Base-by-base conservation (phyloP, 1,284 basidiomycete species). In the Ceratobasidium theobromae region DNA sequence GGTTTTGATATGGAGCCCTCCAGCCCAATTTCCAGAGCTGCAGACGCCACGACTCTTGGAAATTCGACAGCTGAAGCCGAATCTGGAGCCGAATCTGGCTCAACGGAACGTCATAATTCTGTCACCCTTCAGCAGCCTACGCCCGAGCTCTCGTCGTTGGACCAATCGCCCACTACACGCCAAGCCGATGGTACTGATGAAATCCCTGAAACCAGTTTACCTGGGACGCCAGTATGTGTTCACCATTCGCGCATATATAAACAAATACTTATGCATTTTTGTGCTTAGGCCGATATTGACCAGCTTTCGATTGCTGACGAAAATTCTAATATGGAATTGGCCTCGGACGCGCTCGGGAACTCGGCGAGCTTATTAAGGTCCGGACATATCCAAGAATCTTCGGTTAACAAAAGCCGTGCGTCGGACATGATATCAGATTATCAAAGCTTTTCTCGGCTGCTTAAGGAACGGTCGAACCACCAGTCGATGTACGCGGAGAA, bases 81-180 rank as follows among this genome's bases (percentile, higher is more conserved):
- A 8, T 38, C 35, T 38, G 35, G 8, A 16, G 8, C 16, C 16
- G 16, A 21, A 11, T 45, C 43, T 45, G 12, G 9, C 6, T 45
- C 43, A 5, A 21, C 9, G 43, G 35, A 8, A n/a, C n/a, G n/a
- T n/a, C n/a, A n/a, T 38, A 16, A 16, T 38, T 38, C 35, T 16
- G 43, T 45, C 43, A 51, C 48, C 8, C n/a, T 38, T 4, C 57
- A 60, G 45, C 57, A 60, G 45, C 57, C 57, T 21, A 60, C 57
- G 8, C 45, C 57, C 8, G 57, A 60, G 9, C 45, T 16, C 11
- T 60, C 57, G n/a, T 60, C 57, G 18, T 38, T 60, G n/a, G 57
- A 60, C 32, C 57, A 27, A 6, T 60, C 57, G 3, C 57, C 30
- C 16, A 32, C 43, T 11, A 6, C 8, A 45, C 43, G 18, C 18